These are phyloP conservation scores for Friedmanniomyces simplex DNA, from an alignment of 495 filamentous ascomycete species.

Conservation along the genomic window DNA sequence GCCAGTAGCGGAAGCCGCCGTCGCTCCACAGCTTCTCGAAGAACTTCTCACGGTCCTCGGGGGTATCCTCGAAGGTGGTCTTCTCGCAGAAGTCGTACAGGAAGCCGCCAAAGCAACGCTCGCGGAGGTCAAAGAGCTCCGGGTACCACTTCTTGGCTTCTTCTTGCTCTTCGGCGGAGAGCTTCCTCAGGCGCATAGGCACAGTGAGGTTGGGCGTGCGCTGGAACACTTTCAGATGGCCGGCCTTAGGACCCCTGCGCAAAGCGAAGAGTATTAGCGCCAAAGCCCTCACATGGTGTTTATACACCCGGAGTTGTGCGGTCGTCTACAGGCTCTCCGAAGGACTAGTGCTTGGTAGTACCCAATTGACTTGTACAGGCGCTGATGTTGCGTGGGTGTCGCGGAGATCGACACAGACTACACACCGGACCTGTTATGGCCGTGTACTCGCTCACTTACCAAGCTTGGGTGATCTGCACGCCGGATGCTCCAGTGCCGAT, in stretches of 20 bases:
- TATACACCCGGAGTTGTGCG: too few species aligned
- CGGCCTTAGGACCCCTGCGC: constrained; percentile 26
- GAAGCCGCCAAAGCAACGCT: constrained; percentile 37
- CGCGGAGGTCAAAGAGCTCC: constrained; percentile 39
- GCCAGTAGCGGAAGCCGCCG: constrained; percentile 41
- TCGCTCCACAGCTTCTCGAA: constrained; percentile 40
- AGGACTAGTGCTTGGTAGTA: too few species aligned
- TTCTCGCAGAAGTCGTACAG: constrained; percentile 32
- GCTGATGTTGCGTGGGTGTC: too few species aligned
- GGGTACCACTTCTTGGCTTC: constrained; percentile 33
- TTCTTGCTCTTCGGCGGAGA: constrained; percentile 26
- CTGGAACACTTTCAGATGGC: constrained; percentile 40
- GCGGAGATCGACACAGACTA: too few species aligned
- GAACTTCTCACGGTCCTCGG: constrained; percentile 36
- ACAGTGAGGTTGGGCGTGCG: constrained; percentile 25
- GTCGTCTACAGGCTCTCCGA: too few species aligned
- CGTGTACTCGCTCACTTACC: not conserved
- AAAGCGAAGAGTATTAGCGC: not conserved
- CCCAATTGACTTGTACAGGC: too few species aligned
- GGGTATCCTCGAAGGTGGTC: constrained; percentile 37
- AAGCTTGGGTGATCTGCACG: constrained; percentile 44
- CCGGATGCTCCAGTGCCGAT: constrained; percentile 46
- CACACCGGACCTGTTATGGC: too few species aligned
- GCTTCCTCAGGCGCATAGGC: constrained; percentile 22
- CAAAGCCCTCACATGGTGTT: not conserved